phyloP scores from a whole-genome alignment of 129 eudicot genomes.

The Flaveria brownii region DNA sequence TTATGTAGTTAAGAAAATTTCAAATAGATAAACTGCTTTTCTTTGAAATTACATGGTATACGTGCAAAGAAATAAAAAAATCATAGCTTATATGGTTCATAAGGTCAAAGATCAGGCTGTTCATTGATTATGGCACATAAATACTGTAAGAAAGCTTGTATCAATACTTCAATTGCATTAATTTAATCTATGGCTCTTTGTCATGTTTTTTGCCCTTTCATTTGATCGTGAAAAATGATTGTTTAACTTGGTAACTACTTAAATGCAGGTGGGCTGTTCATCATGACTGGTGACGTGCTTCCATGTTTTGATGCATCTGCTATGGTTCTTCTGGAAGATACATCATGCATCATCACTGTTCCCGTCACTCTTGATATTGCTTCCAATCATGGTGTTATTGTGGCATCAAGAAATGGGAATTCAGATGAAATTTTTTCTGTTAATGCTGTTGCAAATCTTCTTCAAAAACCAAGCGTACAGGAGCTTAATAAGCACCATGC shows the following conservation, averaged over 20 bases:
- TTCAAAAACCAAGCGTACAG: conserved; percentile 80
- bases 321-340: conserved; percentile 85
- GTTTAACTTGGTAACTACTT: neutral
- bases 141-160: neutral
- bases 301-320: conserved; percentile 95
- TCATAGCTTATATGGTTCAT: neutral
- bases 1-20: neutral
- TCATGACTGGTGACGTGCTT: conserved; percentile 99
- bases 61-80: neutral
- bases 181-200: neutral
- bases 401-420: conserved; percentile 61
- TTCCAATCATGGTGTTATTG: conserved; percentile 94
- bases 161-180: neutral
- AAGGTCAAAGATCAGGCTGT: neutral
- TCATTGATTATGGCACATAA: neutral
- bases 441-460: conserved; percentile 70
- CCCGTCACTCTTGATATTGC: conserved; percentile 96
- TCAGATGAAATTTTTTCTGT: conserved; percentile 42
- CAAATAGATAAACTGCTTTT: neutral
- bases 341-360: conserved; percentile 83
- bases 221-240: conserved; percentile 7
- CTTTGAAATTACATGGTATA: neutral
- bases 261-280: conserved; percentile 80
- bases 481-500: conserved; percentile 74
- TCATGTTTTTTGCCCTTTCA: neutral